phyloP scores from a whole-genome alignment of 495 filamentous ascomycete species.

The Rhizodiscina lignyota region DNA sequence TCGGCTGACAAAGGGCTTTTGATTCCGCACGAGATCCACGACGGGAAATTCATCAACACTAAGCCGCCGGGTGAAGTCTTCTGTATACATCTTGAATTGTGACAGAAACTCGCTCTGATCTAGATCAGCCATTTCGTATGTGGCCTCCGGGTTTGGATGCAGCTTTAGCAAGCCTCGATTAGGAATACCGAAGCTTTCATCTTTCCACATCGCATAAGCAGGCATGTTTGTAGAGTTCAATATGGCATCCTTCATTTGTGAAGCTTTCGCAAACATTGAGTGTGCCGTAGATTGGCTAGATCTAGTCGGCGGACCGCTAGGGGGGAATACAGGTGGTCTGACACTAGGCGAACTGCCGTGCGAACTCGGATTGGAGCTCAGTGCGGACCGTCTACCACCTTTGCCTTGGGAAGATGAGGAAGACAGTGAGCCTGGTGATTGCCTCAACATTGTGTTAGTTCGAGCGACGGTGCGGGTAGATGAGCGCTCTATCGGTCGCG shows the following conservation, averaged over 20 bases:
- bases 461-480: too few species aligned
- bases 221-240: conserved; percentile 50
- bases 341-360: conserved; percentile 6
- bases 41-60: conserved; percentile 43
- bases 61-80: conserved; percentile 43
- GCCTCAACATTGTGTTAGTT: too few species aligned
- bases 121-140: conserved; percentile 23
- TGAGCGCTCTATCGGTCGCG: too few species aligned
- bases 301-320: conserved; percentile 37
- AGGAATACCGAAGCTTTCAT: conserved; percentile 44
- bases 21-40: conserved; percentile 34
- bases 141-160: conserved; percentile 24
- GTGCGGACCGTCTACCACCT: too few species aligned
- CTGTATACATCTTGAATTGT: conserved; percentile 37
- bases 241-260: conserved; percentile 52
- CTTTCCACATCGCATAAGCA: conserved; percentile 56
- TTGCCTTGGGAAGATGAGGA: too few species aligned
- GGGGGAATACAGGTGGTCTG: conserved; percentile 31
- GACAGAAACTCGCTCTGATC: conserved; percentile 36
- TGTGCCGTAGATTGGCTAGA: conserved; percentile 31
- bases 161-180: conserved; percentile 44
- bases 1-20: conserved; percentile 32
- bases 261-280: conserved; percentile 45
- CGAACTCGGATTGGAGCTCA: conserved; percentile 3
- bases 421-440: too few species aligned